A percentile compares a stretch with the other conserved stretches of the same genome.
These are phyloP conservation scores for Syncephalastrum racemosum DNA, from an alignment of 371 early-diverging fungal genomes.

Conservation along the genomic window DNA sequence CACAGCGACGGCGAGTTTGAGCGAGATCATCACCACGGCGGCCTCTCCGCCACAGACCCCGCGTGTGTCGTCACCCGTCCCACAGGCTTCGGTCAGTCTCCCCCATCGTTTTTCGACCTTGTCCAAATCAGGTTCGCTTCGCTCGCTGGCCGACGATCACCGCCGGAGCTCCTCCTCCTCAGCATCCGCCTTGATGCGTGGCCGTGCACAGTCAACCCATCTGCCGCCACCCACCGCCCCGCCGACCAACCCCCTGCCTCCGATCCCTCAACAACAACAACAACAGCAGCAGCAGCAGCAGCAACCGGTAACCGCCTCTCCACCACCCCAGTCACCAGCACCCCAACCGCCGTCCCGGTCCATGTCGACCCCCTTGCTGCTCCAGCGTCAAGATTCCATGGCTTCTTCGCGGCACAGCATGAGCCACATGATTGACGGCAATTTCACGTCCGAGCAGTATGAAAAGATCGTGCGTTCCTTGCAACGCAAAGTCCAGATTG, in stretches of 20 bases:
- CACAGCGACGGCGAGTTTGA: too few relatives aligned
- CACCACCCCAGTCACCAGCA: not conserved
- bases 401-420: conserved; percentile 12
- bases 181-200: conserved; percentile 8
- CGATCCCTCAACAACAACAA: conserved; percentile 26
- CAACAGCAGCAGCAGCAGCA: not conserved
- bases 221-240: conserved; percentile 48
- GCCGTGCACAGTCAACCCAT: conserved; percentile 13
- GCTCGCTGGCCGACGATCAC: conserved; percentile 20
- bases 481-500: conserved; percentile 43
- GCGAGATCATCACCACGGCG: not conserved
- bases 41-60: conserved; percentile 47
- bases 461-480: conserved; percentile 47
- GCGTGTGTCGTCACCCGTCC: conserved; percentile 29
- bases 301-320: not conserved
- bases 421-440: conserved; percentile 14
- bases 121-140: conserved; percentile 34
- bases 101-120: conserved; percentile 14
- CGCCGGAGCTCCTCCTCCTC: conserved; percentile 3
- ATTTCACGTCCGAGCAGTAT: conserved; percentile 41
- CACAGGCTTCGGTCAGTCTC: conserved; percentile 19
- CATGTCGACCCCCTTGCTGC: conserved; percentile 13
- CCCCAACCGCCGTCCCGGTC: conserved; percentile 11
- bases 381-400: conserved; percentile 9
- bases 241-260: conserved; percentile 51